A percentile compares a stretch with the other conserved stretches of the same genome.
Conservation (phyloP, 2,329 filamentous ascomycete species). For the Ustulina deusta region DNA sequence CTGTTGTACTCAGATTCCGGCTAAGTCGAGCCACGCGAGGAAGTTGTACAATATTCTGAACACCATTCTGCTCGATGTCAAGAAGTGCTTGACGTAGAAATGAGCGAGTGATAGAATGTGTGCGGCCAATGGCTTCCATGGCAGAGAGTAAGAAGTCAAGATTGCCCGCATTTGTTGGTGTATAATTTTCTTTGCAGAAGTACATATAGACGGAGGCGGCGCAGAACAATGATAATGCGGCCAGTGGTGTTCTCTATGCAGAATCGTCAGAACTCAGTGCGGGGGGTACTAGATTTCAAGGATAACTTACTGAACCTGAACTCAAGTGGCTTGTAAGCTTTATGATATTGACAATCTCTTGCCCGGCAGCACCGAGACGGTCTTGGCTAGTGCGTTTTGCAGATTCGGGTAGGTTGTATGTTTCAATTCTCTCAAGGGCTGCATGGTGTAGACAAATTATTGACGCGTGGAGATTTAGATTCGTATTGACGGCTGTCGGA, state of each 20-base stretch:
- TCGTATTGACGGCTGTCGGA: constrained; percentile 81
- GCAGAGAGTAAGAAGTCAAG: constrained; percentile 82
- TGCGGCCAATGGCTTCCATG: constrained; percentile 80
- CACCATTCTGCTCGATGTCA: constrained; percentile 74
- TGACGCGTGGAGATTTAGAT: constrained; percentile 89
- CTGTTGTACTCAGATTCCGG: constrained; percentile 45
- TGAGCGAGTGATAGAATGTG: constrained; percentile 81
- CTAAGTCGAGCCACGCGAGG: constrained; percentile 53
- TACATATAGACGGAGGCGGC: constrained; percentile 87
- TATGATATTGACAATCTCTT: constrained; percentile 87
- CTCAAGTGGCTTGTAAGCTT: constrained; percentile 80
- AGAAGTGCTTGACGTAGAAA: constrained; percentile 87
- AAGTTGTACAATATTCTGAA: constrained; percentile 54
- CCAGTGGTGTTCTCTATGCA: constrained; percentile 77
- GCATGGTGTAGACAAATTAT: constrained; percentile 91
- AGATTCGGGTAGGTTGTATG: constrained; percentile 72
- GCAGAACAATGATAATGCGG: constrained; percentile 86
- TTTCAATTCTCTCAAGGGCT: constrained; percentile 84
- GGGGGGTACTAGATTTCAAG: neutral
- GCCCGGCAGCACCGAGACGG: constrained; percentile 81
- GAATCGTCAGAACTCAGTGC: constrained; percentile 24
- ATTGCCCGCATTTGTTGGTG: constrained; percentile 58
- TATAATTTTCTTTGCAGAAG: constrained; percentile 67
- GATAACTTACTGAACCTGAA: constrained; percentile 69
- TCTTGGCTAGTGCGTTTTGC: constrained; percentile 78